Evolutionary conservation across 139 green algal species (phyloP), one percentile per base, ranked within the genome.

Genomic region (Nannochloris sp.): DNA sequence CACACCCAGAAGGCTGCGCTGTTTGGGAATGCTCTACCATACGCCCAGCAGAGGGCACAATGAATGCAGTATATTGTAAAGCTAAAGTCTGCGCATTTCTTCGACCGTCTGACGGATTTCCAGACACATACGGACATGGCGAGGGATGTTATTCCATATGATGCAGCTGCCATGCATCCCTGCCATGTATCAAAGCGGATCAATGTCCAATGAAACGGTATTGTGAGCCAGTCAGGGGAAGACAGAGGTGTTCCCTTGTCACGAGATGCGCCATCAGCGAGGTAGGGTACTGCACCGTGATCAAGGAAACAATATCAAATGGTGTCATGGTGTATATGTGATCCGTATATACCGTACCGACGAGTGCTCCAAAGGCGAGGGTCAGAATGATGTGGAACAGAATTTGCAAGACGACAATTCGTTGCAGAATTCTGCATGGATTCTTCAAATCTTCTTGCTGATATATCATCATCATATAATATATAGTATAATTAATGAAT

Each of bases 41-140:
- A 46, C 6, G 70, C 80, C 17, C 74, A 81, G 20, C 76, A 65
- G 0, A 85, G 37, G 2, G 46, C 46, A 53, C 91, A 49, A 65
- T 97, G 91, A 16, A 96, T 60, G 30, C 92, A 46, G 72, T 93
- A 92, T 5, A 76, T 50, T 0, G 91, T 97, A 12, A 74, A 79
- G 6, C 81, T 76, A 71, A 97, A 97, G 66, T 97, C 91, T 10
- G 97, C 69, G 62, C 91, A 97, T 71, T 97, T 97, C 65, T 97
- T 97, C 3, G 90, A 83, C 0, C 91, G 76, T 71, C 95, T 80
- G 3, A 97, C 62, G 12, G 61, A 49, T 25, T 64, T 36, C 13
- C 69, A 43, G n/a, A 79, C 25, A 26, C 23, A 30, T 26, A 81
- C 56, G 4, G 87, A 73, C 0, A 66, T 60, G n/a, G 76, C 40